Base-by-base conservation (phyloP, 2,329 filamentous ascomycete species). In the Penicillium sp. region DNA sequence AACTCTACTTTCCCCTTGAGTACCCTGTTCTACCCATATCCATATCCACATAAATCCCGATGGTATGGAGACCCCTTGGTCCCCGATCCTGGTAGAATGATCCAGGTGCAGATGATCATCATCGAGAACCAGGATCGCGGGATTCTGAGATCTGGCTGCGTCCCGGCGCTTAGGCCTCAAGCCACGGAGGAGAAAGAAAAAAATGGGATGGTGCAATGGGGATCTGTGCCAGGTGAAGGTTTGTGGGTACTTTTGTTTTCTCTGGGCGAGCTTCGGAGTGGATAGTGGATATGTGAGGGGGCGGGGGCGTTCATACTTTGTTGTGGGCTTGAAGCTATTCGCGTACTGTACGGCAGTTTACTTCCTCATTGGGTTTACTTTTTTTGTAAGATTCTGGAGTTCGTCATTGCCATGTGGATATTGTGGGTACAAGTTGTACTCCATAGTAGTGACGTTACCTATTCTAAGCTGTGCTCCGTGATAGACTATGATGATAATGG, bases 101-200 rank as follows among this genome's bases (percentile, higher is more conserved):
- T 26, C 44, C 22, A 33, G 21, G 24, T 54, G 55, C 55, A 54
- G 49, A 57, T 57, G 55, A 57, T 57, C 55, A 44, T 35, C 55
- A 24, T 50, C 13, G 37, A 27, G 21, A 31, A 54, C 51, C 55
- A 48, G 51, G 55, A 49, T 29, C n/a, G 47, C 47, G 55, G 55
- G 48, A 51, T 54, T 42, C 6, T 31, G 26, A 31, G 55, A 54
- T 55, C 37, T 29, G 42, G 52, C 22, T 48, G 52, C 35, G 42
- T 31, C 4, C 21, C n/a, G 22, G 35, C 46, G 52, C 46, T 55
- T 55, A 44, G 52, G 52, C 52, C 44, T 42, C 24, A 21, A 19
- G 11, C 19, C 45, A 26, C 11, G 49, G 49, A 21, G 4, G 33
- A 50, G 46, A 14, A 14, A 35, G 22, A 19, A 14, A 19, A 19